Conservation (phyloP, 768 basidiomycete species). For the Phanerochaete sordida region DNA sequence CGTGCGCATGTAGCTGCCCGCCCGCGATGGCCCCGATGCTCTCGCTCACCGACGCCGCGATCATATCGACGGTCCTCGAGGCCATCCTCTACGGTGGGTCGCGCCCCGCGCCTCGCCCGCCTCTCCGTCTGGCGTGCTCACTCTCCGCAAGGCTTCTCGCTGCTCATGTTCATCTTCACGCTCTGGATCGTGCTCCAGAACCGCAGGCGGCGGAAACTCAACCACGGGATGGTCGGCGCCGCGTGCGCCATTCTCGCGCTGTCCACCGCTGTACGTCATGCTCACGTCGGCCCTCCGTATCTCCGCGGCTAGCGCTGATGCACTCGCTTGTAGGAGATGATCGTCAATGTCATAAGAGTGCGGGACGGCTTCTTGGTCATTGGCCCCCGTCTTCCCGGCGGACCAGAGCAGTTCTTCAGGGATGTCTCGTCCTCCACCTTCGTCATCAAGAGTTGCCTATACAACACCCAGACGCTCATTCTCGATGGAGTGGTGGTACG, state of each 20-base stretch:
- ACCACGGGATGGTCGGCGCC: constrained; percentile 15
- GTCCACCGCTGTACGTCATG: constrained; percentile 15
- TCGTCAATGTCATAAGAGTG: constrained; percentile 10
- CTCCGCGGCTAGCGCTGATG: neutral
- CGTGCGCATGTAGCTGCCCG: constrained; percentile 1
- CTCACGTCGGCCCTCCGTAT: neutral
- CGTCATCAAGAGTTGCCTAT: constrained; percentile 17
- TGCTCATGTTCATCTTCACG: constrained; percentile 23
- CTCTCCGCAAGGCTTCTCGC: constrained; percentile 15
- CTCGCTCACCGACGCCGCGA: constrained; percentile 12
- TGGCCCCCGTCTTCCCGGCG: constrained; percentile 12
- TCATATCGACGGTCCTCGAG: constrained; percentile 19
- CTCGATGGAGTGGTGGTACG: constrained; percentile 22
- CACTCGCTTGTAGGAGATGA: constrained; percentile 16
- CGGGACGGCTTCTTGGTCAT: constrained; percentile 10
- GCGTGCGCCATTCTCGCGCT: constrained; percentile 16
- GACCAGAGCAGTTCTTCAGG: constrained; percentile 6
- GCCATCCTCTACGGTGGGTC: constrained; percentile 20
- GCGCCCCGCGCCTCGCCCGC: neutral
- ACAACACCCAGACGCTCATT: constrained; percentile 18
- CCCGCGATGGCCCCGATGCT: constrained; percentile 3
- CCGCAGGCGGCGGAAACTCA: constrained; percentile 12
- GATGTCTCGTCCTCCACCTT: constrained; percentile 12
- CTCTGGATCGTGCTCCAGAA: constrained; percentile 20
- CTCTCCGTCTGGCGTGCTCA: neutral